Conservation (phyloP, 352 stramenopile species). For the Phytophthora foliorum region DNA sequence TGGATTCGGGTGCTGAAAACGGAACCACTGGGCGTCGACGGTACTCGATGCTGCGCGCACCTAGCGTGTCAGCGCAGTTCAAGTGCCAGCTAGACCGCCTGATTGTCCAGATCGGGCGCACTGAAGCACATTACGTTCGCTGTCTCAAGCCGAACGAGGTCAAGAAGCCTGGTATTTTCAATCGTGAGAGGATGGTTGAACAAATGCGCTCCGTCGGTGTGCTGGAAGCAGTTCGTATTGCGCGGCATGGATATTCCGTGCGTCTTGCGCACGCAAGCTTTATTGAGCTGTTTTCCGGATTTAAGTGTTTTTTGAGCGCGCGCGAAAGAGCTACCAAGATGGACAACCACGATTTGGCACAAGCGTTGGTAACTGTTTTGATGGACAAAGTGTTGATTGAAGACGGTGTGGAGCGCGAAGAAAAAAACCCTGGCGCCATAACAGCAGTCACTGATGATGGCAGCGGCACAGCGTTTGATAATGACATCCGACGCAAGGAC, state of each 20-base stretch:
- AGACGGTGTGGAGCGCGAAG: constrained; percentile 29
- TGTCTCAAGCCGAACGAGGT: constrained; percentile 99
- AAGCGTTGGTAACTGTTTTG: constrained; percentile 42
- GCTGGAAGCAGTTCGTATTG: constrained; percentile 96
- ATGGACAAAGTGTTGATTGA: constrained; percentile 49
- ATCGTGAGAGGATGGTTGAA: constrained; percentile 94
- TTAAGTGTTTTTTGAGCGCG: constrained; percentile 47
- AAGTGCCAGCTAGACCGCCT: constrained; percentile 94
- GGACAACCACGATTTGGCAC: constrained; percentile 43
- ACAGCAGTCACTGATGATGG: constrained; percentile 23
- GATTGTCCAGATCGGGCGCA: constrained; percentile 95
- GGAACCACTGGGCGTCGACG: constrained; percentile 33
- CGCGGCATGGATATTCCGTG: constrained; percentile 96
- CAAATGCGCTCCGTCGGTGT: constrained; percentile 98
- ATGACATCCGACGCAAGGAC: constrained; percentile 41
- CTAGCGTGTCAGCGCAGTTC: constrained; percentile 93
- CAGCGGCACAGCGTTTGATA: constrained; percentile 32
- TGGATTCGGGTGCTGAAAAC: constrained; percentile 43
- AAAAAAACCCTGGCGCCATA: constrained; percentile 22
- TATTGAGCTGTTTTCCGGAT: constrained; percentile 76
- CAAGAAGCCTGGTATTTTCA: constrained; percentile 70
- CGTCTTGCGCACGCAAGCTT: constrained; percentile 95
- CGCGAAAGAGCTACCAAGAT: constrained; percentile 31
- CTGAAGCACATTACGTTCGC: constrained; percentile 98
- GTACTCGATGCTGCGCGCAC: constrained; percentile 66